Evolutionary conservation across 1,284 basidiomycete species (phyloP).

Genomic region (Rhizoctonia solani): DNA sequence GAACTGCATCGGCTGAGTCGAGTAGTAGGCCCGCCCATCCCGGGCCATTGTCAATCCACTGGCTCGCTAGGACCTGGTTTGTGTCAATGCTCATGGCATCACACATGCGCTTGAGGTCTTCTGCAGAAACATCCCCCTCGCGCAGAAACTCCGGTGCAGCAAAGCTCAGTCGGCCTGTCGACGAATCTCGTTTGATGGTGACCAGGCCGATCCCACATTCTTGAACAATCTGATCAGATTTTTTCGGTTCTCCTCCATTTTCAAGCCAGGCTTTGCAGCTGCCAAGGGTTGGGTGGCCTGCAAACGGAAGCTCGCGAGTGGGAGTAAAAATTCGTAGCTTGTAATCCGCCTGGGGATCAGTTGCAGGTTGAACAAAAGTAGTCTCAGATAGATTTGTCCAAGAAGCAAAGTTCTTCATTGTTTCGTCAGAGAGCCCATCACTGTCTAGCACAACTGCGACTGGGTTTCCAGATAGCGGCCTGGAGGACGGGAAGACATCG

Average conservation of each 20-base stretch:
- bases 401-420: conserved; percentile 7
- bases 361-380: conserved; percentile 19
- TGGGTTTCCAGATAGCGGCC: conserved; percentile 17
- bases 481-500: conserved; percentile 11
- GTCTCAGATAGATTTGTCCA: conserved; percentile 29
- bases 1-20: conserved; percentile 13
- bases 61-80: not conserved
- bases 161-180: conserved; percentile 2
- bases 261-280: conserved; percentile 30
- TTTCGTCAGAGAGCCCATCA: conserved; percentile 1
- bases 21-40: conserved; percentile 23
- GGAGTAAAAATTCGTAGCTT: conserved; percentile 19
- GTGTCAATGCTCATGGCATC: conserved; percentile 12
- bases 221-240: conserved; percentile 7
- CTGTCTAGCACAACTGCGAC: conserved; percentile 15
- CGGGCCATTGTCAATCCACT: conserved; percentile 27
- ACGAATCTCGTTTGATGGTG: conserved; percentile 1
- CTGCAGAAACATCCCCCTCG: not conserved
- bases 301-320: conserved; percentile 10
- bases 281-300: conserved; percentile 29
- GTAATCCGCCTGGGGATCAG: conserved; percentile 24
- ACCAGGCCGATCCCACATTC: conserved; percentile 26
- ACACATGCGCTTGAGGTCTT: not conserved
- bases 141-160: conserved; percentile 22
- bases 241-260: conserved; percentile 9